A percentile compares a stretch with the other conserved stretches of the same genome.
phyloP scores from a whole-genome alignment of 78 protist species.

The Speleostelium caveatum region DNA sequence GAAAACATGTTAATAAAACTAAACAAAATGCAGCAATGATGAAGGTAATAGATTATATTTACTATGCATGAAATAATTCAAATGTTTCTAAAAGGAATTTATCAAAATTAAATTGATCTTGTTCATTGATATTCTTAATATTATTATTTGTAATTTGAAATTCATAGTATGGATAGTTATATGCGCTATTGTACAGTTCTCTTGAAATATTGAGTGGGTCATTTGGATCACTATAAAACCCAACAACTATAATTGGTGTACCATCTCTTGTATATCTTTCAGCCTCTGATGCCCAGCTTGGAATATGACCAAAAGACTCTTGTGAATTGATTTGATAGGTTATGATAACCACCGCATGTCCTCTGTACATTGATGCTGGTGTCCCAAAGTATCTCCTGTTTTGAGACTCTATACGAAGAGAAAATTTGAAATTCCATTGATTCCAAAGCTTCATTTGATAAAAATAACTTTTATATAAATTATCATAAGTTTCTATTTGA shows the following conservation, averaged over 20 bases:
- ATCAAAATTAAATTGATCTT: not conserved
- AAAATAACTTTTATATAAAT: not conserved
- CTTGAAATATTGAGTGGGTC: not conserved
- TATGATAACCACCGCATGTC: not conserved
- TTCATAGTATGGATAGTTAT: not conserved
- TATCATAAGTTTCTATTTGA: no score
- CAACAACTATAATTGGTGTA: not conserved
- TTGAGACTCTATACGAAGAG: not conserved
- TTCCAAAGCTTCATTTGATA: not conserved
- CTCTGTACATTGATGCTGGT: not conserved
- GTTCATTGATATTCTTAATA: no score
- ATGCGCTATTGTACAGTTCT: not conserved
- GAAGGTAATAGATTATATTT: not conserved
- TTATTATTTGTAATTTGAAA: not conserved
- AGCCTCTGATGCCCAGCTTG: not conserved
- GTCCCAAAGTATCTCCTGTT: not conserved
- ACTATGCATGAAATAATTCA: not conserved
- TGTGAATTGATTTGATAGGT: not conserved
- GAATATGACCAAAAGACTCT: not conserved
- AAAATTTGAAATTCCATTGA: not conserved
- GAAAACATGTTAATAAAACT: no score
- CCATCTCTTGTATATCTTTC: not conserved
- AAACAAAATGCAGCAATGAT: no score
- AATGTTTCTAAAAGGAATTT: not conserved
- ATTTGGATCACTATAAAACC: not conserved